Evolutionary conservation across 2,329 filamentous ascomycete genomes (phyloP).

Genomic region (Penicillium fuscoglaucum): DNA sequence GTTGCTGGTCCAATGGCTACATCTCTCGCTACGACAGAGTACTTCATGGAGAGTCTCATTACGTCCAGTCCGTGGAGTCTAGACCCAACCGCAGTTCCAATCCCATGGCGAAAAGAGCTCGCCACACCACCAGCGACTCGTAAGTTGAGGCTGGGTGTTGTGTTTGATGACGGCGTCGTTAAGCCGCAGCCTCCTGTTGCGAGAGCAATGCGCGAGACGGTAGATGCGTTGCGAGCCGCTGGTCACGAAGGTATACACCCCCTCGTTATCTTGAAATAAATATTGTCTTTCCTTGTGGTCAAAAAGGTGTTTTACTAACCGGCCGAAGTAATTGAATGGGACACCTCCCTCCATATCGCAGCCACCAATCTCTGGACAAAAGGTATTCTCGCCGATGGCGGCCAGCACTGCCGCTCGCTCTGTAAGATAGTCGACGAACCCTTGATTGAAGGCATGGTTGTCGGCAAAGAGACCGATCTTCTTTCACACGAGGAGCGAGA

Average conservation of each 20-base stretch:
- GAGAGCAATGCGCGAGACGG: constrained; percentile 52
- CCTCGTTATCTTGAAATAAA: too few relatives aligned
- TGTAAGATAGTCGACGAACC: constrained; percentile 31
- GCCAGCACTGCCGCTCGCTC: constrained; percentile 27
- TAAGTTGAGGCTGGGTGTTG: constrained; percentile 60
- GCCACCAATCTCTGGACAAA: constrained; percentile 33
- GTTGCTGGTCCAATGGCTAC: constrained; percentile 30
- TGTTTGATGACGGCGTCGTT: constrained; percentile 61
- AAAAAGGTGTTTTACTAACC: background rate
- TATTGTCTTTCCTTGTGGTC: background rate
- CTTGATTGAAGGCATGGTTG: constrained; percentile 36
- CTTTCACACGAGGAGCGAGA: constrained; percentile 25
- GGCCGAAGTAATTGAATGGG: constrained; percentile 31
- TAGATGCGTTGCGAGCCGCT: constrained; percentile 58
- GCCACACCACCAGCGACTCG: constrained; percentile 22
- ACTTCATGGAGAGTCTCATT: constrained; percentile 32
- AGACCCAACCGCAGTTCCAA: constrained; percentile 46
- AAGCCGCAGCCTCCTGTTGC: constrained; percentile 60
- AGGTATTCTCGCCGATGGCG: constrained; percentile 34
- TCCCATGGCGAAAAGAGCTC: constrained; percentile 28
- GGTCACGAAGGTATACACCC: constrained; percentile 44
- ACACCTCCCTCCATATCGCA: constrained; percentile 28
- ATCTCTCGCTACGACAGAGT: constrained; percentile 27
- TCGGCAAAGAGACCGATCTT: constrained; percentile 30
- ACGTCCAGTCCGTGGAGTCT: constrained; percentile 26